Evolutionary conservation across 805 yeast species (phyloP).

Genomic region (Kodamaea hsintzibuensis): DNA sequence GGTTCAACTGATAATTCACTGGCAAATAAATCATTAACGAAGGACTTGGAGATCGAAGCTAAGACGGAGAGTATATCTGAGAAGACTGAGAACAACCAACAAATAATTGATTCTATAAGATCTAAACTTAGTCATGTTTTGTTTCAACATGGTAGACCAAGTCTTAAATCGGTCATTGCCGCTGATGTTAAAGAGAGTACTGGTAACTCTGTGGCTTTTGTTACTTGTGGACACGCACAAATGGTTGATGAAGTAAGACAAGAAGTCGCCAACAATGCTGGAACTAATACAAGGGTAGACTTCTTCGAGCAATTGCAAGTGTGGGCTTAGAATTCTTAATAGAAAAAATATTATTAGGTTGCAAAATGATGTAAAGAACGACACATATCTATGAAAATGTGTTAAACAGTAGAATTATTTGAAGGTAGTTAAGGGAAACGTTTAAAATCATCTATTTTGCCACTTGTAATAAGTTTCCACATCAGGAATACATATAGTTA

Average conservation of each 20-base stretch:
- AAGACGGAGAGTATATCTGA: neutral
- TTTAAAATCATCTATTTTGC: no score
- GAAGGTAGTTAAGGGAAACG: no score
- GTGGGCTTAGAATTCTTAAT: slow-evolving; percentile 5
- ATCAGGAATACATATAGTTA: no score
- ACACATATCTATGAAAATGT: no score
- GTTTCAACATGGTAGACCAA: slow-evolving; percentile 42
- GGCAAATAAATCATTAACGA: neutral
- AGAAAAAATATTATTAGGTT: neutral
- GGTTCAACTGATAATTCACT: neutral
- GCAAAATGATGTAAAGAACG: neutral
- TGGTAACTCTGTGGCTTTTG: slow-evolving; percentile 47
- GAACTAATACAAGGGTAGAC: slow-evolving; percentile 52
- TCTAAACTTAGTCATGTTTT: slow-evolving; percentile 12
- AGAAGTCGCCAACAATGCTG: slow-evolving; percentile 44
- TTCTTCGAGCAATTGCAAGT: slow-evolving; percentile 50
- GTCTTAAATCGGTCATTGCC: slow-evolving; percentile 37
- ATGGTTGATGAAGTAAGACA: slow-evolving; percentile 60
- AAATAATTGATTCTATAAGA: neutral
- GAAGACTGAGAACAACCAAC: neutral
- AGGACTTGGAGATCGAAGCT: neutral
- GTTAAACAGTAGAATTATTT: no score
- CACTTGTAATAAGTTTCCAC: no score
- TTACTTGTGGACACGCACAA: slow-evolving; percentile 62
- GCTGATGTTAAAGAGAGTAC: slow-evolving; percentile 34